phyloP scores from a whole-genome alignment of 2,329 filamentous ascomycete species.

The Epichloe scottii region DNA sequence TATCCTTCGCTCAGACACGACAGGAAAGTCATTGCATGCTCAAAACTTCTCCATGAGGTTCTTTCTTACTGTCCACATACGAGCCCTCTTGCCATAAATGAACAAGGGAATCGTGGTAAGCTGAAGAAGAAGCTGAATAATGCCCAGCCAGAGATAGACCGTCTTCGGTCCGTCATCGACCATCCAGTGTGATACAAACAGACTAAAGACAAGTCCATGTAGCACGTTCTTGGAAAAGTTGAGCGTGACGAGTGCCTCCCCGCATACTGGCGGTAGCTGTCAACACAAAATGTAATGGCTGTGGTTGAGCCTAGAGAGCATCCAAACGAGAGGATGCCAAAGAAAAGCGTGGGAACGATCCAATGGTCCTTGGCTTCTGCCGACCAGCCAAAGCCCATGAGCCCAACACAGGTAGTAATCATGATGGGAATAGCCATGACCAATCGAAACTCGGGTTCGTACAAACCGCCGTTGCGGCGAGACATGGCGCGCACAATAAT shows the following conservation, averaged over 20 bases:
- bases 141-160: slow-evolving; percentile 72
- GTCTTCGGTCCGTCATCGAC: slow-evolving; percentile 58
- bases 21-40: neutral
- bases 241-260: slow-evolving; percentile 89
- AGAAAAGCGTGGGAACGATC: slow-evolving; percentile 91
- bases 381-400: slow-evolving; percentile 97
- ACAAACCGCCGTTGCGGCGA: slow-evolving; percentile 77
- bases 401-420: slow-evolving; percentile 65
- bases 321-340: slow-evolving; percentile 83
- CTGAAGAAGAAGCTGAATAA: slow-evolving; percentile 70
- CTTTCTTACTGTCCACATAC: slow-evolving; percentile 88
- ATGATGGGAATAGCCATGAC: slow-evolving; percentile 77
- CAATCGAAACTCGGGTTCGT: slow-evolving; percentile 86
- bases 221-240: slow-evolving; percentile 93
- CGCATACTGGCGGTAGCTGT: slow-evolving; percentile 86
- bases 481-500: slow-evolving; percentile 73
- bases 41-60: slow-evolving; percentile 71
- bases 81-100: slow-evolving; percentile 76
- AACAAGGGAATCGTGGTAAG: slow-evolving; percentile 80
- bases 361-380: slow-evolving; percentile 61
- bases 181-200: slow-evolving; percentile 84
- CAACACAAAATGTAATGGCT: slow-evolving; percentile 85
- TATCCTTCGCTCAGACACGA: neutral
- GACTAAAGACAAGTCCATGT: slow-evolving; percentile 75
- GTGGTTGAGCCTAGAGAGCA: slow-evolving; percentile 85